A percentile compares a stretch with the other conserved stretches of the same genome.
phyloP scores from a whole-genome alignment of 2,329 filamentous ascomycete species.

The Exserohilum rostratum region DNA sequence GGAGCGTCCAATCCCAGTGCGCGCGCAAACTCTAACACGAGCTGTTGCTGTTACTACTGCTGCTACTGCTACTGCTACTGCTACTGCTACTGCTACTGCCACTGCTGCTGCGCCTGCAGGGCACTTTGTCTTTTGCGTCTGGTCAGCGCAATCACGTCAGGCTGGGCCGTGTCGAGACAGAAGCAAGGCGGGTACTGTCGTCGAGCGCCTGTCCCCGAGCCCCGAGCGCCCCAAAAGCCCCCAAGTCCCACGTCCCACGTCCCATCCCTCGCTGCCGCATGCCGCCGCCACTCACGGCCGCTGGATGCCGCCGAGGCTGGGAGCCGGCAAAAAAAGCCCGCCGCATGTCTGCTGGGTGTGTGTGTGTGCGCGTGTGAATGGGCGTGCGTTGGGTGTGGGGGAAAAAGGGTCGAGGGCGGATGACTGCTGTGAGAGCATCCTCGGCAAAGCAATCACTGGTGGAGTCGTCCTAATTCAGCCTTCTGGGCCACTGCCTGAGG shows the following conservation, averaged over 20 bases:
- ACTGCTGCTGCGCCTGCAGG: neutral
- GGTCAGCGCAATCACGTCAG: slow-evolving; percentile 8
- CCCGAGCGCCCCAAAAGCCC: too few relatives aligned
- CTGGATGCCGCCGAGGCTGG: neutral
- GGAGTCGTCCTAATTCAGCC: slow-evolving; percentile 1
- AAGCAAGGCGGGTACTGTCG: slow-evolving; percentile 11
- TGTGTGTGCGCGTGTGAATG: too few relatives aligned
- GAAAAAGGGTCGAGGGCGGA: slow-evolving; percentile 5
- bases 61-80: too few relatives aligned
- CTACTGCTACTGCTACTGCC: too few relatives aligned
- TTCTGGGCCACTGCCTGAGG: neutral
- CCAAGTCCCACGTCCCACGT: slow-evolving; percentile 17
- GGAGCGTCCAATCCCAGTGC: neutral
- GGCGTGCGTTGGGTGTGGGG: neutral
- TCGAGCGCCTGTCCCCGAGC: too few relatives aligned
- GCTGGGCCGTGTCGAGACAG: slow-evolving; percentile 18
- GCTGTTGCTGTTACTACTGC: too few relatives aligned
- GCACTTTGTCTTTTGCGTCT: slow-evolving; percentile 15
- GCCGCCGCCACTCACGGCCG: neutral
- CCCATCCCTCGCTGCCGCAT: neutral
- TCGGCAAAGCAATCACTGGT: slow-evolving; percentile 8
- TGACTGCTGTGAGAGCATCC: slow-evolving; percentile 10
- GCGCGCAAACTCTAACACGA: neutral
- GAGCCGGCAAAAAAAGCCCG: neutral
- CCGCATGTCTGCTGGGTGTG: too few relatives aligned